phyloP scores from a whole-genome alignment of 129 eudicot genomes.

The Pseudognaphalium luteoalbum region DNA sequence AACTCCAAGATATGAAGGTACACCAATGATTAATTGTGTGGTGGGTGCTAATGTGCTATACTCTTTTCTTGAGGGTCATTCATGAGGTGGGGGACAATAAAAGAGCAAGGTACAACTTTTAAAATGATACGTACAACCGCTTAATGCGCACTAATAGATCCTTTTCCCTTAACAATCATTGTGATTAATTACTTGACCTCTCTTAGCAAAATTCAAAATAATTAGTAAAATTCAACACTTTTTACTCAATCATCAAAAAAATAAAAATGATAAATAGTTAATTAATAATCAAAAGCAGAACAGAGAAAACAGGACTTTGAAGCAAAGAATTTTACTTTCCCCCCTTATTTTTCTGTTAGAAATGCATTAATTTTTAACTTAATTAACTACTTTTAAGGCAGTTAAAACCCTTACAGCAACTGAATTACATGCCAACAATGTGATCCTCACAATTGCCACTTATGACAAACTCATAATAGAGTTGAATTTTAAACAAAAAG shows the following conservation, averaged over 20 bases:
- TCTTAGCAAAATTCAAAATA: conserved; percentile 24
- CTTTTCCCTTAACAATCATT: conserved; percentile 12
- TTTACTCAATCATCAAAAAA: conserved; percentile 19
- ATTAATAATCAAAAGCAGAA: conserved; percentile 9
- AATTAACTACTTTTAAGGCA: conserved; percentile 3
- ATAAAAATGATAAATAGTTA: neutral
- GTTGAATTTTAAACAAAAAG: neutral
- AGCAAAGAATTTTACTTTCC: conserved; percentile 16
- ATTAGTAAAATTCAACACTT: neutral
- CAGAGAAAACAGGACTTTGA: conserved; percentile 27
- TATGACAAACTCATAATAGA: neutral
- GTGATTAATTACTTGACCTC: conserved; percentile 22
- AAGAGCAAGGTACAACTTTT: conserved; percentile 27
- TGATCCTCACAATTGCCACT: conserved; percentile 11
- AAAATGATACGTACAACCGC: conserved; percentile 17
- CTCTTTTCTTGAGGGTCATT: conserved; percentile 17
- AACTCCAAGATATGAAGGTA: conserved; percentile 50
- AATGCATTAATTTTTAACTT: conserved; percentile 16
- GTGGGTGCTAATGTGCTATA: conserved; percentile 35
- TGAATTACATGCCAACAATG: conserved; percentile 24
- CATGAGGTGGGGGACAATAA: conserved; percentile 38
- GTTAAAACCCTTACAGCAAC: conserved; percentile 20
- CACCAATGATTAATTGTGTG: conserved; percentile 32
- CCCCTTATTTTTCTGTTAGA: neutral
- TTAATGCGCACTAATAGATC: conserved; percentile 18